These are phyloP conservation scores for Dictyostelium intermedium DNA, from an alignment of 78 protist species.

Conservation along the genomic window DNA sequence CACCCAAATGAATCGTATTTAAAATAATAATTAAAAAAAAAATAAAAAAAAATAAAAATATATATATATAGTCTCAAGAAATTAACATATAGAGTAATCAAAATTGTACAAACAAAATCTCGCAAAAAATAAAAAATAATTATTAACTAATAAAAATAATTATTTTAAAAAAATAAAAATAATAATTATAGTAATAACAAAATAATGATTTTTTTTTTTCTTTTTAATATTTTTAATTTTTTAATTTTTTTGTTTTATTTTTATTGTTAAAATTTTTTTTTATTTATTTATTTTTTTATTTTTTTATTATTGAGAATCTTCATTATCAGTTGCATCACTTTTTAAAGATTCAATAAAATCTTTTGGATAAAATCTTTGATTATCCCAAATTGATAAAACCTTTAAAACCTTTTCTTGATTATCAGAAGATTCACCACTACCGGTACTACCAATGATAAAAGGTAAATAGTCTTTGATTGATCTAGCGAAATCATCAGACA, in stretches of 20 bases:
- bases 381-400: slow-evolving; percentile 39
- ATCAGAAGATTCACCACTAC: slow-evolving; percentile 5
- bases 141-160: neutral
- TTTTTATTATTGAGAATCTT: neutral
- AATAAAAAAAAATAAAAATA: neutral
- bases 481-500: slow-evolving; percentile 31
- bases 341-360: slow-evolving; percentile 24
- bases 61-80: neutral
- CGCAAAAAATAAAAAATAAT: neutral
- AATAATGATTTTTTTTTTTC: too few species aligned
- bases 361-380: slow-evolving; percentile 25
- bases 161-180: neutral
- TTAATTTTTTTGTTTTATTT: too few species aligned
- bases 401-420: slow-evolving; percentile 55
- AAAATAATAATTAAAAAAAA: neutral
- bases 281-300: neutral
- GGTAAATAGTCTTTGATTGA: slow-evolving; percentile 46
- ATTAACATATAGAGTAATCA: neutral
- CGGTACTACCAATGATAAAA: slow-evolving; percentile 23
- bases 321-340: slow-evolving; percentile 10
- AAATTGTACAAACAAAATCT: neutral
- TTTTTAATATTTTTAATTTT: too few species aligned
- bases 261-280: neutral
- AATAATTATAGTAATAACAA: neutral
- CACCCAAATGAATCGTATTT: slow-evolving; percentile 22